phyloP scores from a whole-genome alignment of 768 basidiomycete species.

The Russula griseocarnosa region DNA sequence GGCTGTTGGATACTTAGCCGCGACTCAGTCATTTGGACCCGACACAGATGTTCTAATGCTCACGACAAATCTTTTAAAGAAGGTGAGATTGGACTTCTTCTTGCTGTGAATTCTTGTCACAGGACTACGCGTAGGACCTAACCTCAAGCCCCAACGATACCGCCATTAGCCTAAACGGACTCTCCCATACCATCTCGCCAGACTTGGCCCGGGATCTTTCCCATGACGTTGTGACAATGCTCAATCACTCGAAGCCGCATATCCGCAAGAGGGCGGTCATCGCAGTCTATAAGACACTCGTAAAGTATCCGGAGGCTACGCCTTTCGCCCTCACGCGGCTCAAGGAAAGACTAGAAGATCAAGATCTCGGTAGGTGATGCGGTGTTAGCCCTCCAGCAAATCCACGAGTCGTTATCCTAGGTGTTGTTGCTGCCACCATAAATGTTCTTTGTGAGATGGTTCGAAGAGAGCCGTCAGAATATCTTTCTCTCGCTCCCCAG shows the following conservation, averaged over 20 bases:
- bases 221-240: conserved; percentile 77
- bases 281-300: conserved; percentile 72
- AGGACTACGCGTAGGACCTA: conserved; percentile 58
- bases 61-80: conserved; percentile 92
- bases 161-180: conserved; percentile 73
- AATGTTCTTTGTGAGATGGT: conserved; percentile 94
- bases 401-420: conserved; percentile 39
- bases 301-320: conserved; percentile 77
- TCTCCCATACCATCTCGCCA: conserved; percentile 77
- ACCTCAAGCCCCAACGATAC: conserved; percentile 71
- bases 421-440: conserved; percentile 90
- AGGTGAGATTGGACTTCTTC: conserved; percentile 47
- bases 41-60: conserved; percentile 98
- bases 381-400: neutral
- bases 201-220: conserved; percentile 90
- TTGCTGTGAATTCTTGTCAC: conserved; percentile 22
- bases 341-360: conserved; percentile 76
- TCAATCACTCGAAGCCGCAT: conserved; percentile 83
- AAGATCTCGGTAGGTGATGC: conserved; percentile 55
- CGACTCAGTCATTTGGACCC: conserved; percentile 83
- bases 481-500: conserved; percentile 84
- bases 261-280: conserved; percentile 90
- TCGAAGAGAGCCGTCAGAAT: conserved; percentile 71
- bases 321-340: conserved; percentile 62
- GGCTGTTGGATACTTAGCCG: conserved; percentile 92